A percentile compares a stretch with the other conserved stretches of the same genome.
These are phyloP conservation scores for Fragaria vesca DNA, from an alignment of 306 rosid species.

Conservation along the genomic window DNA sequence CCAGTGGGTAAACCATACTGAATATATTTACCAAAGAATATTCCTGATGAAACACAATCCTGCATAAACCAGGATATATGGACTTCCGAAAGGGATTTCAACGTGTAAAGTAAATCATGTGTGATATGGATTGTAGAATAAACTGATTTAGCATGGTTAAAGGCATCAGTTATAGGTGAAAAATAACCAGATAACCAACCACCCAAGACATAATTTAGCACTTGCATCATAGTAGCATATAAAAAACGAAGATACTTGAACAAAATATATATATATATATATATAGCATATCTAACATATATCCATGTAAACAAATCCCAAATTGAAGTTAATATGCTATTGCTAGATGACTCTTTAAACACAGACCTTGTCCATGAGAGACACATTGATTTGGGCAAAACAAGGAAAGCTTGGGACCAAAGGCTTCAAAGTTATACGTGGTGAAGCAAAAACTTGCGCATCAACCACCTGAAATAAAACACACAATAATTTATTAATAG, in stretches of 20 bases:
- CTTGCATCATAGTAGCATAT: background rate
- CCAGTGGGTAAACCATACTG: background rate
- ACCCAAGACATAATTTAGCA: background rate
- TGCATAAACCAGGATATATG: slow-evolving; percentile 3
- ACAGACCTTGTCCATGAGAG: slow-evolving; percentile 96
- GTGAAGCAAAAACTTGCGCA: slow-evolving; percentile 73
- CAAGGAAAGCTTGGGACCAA: slow-evolving; percentile 98
- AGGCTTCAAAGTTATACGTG: slow-evolving; percentile 88
- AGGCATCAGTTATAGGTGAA: background rate
- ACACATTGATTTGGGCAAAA: slow-evolving; percentile 71
- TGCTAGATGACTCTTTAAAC: slow-evolving; percentile 5
- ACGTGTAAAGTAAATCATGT: background rate
- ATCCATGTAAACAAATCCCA: background rate
- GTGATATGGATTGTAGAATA: background rate
- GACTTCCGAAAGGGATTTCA: background rate
- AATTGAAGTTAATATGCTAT: background rate
- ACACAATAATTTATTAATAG: slow-evolving; percentile 25
- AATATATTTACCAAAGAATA: slow-evolving; percentile 4
- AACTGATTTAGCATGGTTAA: background rate
- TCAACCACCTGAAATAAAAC: slow-evolving; percentile 61
- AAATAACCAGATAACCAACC: background rate
- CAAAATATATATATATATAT: background rate
- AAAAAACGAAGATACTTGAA: background rate
- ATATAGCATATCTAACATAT: background rate
- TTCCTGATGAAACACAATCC: slow-evolving; percentile 10